Percentiles rank a stretch among this genome's conserved stretches.
phyloP scores from a whole-genome alignment of 257 asterid species.

The Eustoma russellianum region DNA sequence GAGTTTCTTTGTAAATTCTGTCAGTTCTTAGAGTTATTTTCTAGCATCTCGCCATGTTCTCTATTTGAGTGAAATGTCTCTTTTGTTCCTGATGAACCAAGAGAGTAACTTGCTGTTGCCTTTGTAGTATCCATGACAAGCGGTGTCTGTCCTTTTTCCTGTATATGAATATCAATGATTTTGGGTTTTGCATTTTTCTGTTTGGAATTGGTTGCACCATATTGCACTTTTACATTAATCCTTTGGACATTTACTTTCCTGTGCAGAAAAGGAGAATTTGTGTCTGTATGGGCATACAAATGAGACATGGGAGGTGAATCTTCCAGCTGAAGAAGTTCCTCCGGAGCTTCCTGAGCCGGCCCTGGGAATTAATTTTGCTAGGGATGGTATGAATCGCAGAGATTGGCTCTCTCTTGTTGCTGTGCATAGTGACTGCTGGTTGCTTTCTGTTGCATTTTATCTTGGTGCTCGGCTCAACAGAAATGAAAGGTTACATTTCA shows the following conservation, averaged over 20 bases:
- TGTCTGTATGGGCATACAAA: constrained; percentile 28
- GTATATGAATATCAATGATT: too few species aligned
- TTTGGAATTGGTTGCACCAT: not conserved
- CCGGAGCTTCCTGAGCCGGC: constrained; percentile 30
- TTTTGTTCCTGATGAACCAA: too few species aligned
- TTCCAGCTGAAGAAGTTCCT: constrained; percentile 31
- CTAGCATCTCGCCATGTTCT: too few species aligned
- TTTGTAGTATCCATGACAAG: too few species aligned
- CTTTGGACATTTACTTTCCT: not conserved
- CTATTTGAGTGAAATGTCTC: too few species aligned
- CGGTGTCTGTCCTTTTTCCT: too few species aligned
- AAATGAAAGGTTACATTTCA: constrained; percentile 15
- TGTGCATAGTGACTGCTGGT: constrained; percentile 24
- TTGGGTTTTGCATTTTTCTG: not conserved
- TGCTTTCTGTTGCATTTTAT: constrained; percentile 25
- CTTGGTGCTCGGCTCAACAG: constrained; percentile 29
- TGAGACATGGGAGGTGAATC: constrained; percentile 25
- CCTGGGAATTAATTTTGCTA: constrained; percentile 27
- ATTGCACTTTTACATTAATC: not conserved
- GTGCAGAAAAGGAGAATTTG: constrained; percentile 23
- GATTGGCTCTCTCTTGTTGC: constrained; percentile 27
- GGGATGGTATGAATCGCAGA: constrained; percentile 27
- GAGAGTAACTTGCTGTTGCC: too few species aligned
- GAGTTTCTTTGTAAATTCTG: too few species aligned
- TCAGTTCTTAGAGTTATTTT: too few species aligned